Percentiles rank a stretch among this genome's conserved stretches.
These are phyloP conservation scores for Yamadazyma spencermartinsiae DNA, from an alignment of 1,139 yeast species.

Conservation along the genomic window DNA sequence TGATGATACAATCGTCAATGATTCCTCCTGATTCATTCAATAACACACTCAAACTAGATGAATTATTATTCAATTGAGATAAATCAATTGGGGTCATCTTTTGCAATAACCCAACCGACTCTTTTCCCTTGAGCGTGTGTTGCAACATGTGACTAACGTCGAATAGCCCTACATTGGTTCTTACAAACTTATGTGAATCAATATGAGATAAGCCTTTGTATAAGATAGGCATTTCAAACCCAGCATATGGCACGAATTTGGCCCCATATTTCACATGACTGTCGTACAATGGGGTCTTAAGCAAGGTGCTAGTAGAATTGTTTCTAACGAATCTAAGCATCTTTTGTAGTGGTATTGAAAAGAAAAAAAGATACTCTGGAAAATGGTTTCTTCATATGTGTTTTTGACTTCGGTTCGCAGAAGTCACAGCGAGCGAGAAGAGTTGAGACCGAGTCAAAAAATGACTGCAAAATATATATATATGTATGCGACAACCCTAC, in stretches of 20 bases:
- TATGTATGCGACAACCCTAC: not conserved
- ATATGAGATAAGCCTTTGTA: slow-evolving; percentile 82
- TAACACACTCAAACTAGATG: slow-evolving; percentile 76
- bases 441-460: not conserved
- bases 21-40: slow-evolving; percentile 78
- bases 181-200: slow-evolving; percentile 93
- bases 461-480: not conserved
- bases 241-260: slow-evolving; percentile 94
- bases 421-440: too few species aligned
- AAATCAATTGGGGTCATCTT: slow-evolving; percentile 86
- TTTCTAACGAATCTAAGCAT: slow-evolving; percentile 26
- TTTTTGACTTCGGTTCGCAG: too few species aligned
- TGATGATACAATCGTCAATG: slow-evolving; percentile 89
- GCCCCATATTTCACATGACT: slow-evolving; percentile 80
- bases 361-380: too few species aligned
- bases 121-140: slow-evolving; percentile 71
- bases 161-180: slow-evolving; percentile 82
- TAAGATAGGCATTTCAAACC: slow-evolving; percentile 90
- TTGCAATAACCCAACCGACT: slow-evolving; percentile 69
- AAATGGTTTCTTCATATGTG: too few species aligned
- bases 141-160: slow-evolving; percentile 98
- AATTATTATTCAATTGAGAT: slow-evolving; percentile 50
- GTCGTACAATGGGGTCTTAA: slow-evolving; percentile 79
- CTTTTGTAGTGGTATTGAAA: not conserved
- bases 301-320: slow-evolving; percentile 30